A percentile compares a stretch with the other conserved stretches of the same genome.
Conservation (phyloP, 345 rosid species). For the Eucalyptus sp. region DNA sequence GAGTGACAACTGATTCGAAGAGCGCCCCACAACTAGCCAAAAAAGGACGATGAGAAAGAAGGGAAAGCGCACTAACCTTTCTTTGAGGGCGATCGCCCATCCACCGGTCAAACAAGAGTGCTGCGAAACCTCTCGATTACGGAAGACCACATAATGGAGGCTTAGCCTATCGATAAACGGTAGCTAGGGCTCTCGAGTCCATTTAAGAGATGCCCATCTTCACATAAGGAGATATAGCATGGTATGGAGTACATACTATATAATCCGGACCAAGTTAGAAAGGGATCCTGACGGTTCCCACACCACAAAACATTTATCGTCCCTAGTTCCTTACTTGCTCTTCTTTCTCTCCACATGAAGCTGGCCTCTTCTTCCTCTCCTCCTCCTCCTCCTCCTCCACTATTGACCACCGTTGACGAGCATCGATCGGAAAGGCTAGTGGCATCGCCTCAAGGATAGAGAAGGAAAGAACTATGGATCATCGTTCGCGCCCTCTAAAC, state of each 20-base stretch:
- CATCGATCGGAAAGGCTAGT: background rate
- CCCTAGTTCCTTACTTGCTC: background rate
- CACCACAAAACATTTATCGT: background rate
- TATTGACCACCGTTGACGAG: background rate
- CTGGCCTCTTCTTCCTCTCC: background rate
- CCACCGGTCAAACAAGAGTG: background rate
- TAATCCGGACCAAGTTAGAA: too few species aligned
- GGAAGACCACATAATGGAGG: background rate
- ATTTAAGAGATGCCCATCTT: too few species aligned
- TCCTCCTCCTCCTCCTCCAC: background rate
- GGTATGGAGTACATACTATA: too few species aligned
- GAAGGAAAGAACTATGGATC: background rate
- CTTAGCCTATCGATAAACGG: background rate
- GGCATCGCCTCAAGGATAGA: background rate
- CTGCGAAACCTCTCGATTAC: background rate
- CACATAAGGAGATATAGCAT: too few species aligned
- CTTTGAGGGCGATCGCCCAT: background rate
- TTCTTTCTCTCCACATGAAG: background rate
- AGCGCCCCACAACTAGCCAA: background rate
- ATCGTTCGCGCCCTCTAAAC: slow-evolving; percentile 9
- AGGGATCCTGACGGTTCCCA: background rate
- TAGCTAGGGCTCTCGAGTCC: background rate
- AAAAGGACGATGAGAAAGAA: background rate
- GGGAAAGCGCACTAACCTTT: background rate
- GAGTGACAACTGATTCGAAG: too few species aligned